Evolutionary conservation across 2,329 filamentous ascomycete genomes (phyloP).

Genomic region (Colletotrichum destructivum): DNA sequence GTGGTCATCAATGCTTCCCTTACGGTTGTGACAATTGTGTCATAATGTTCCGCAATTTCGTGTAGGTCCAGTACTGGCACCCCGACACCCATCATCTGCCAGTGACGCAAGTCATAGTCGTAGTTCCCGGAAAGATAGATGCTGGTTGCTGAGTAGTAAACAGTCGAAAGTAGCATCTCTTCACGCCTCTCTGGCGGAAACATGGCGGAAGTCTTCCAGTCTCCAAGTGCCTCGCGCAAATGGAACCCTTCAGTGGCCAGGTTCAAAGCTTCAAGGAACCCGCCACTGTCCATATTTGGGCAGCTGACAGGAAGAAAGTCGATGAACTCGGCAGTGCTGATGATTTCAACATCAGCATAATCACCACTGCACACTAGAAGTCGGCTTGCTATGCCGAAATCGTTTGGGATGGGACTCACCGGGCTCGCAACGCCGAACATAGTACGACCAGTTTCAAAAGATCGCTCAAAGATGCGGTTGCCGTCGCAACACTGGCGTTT

Average conservation of each 20-base stretch:
- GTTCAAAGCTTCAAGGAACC: not conserved
- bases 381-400: not conserved
- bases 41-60: conserved; percentile 46
- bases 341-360: not conserved
- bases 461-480: conserved; percentile 41
- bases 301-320: not conserved
- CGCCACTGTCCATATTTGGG: not conserved
- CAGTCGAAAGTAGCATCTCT: conserved; percentile 44
- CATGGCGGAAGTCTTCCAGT: not conserved
- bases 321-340: conserved; percentile 29
- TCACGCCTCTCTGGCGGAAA: not conserved
- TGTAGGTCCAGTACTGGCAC: conserved; percentile 45
- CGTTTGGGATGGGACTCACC: conserved; percentile 44
- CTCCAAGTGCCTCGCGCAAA: conserved; percentile 40
- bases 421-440: conserved; percentile 50
- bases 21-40: conserved; percentile 46
- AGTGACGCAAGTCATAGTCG: conserved; percentile 53
- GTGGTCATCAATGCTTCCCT: conserved; percentile 42
- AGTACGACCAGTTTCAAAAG: conserved; percentile 51
- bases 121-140: conserved; percentile 56
- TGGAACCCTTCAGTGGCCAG: conserved; percentile 45
- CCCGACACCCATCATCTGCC: conserved; percentile 45
- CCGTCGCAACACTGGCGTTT: not conserved
- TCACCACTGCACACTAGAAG: not conserved
- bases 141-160: conserved; percentile 52